Evolutionary conservation across 768 basidiomycete genomes (phyloP), one percentile per base, ranked within the genome.

Genomic region (Flagelloscypha sp.): DNA sequence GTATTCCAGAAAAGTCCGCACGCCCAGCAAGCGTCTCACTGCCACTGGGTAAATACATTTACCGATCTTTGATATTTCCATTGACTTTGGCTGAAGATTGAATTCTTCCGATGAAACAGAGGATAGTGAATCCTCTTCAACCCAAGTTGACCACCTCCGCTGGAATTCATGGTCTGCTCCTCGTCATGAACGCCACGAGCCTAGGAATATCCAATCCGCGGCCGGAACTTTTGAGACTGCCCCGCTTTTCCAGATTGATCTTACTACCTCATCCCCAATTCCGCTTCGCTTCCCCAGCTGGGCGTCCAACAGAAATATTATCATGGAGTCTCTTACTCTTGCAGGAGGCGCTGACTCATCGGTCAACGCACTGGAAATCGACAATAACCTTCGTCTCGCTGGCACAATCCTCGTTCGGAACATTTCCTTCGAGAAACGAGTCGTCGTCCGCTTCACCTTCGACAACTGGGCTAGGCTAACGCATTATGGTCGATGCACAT

Each of bases 401-500:
- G 94, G 94, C 6, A 76, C 83, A 6, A 59, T 95, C 37, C 71
- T 88, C 32, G 88, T 90, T 13, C 74, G 80, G 45, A 97, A 98
- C 54, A 46, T 95, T 35, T 65, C 84, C 0, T 98, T 84, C 43
- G 79, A 85, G 55, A 98, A 98, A 59, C 68, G 72, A 34, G 80
- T 97, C 30, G 78, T 74, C 0, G 70, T 95, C 1, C 66, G 93
- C 1, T 98, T 93, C 55, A 97, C 94, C 2, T 65, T 94, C 30
- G 94, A 97, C 56, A 77, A 84, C 31, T 98, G 94, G 94, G 61
- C 65, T 46, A 74, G 72, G 6, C 62, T 63, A 5, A 61, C 57
- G 17, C 72, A 74, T n/a, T 30, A 12, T 37, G 30, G 7, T 4
- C 18, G 4, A 34, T 28, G 11, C 23, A 23, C 24, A 32, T 12